Evolutionary conservation across 345 rosid genomes (phyloP).

Genomic region (Linum trigynum): DNA sequence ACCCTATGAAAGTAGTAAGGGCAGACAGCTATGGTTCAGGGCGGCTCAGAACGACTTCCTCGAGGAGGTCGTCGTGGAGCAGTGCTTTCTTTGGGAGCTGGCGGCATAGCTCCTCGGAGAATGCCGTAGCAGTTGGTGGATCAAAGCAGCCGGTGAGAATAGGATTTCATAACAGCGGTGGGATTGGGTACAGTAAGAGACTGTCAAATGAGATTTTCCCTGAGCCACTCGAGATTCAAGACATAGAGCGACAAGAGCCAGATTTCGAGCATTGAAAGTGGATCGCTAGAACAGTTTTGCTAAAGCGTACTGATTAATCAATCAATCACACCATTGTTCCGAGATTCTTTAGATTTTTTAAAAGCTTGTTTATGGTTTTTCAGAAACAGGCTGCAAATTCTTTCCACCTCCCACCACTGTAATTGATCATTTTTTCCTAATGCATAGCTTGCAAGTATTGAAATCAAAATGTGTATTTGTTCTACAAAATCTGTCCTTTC

Average conservation of each 20-base stretch:
- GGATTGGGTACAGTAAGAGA: neutral
- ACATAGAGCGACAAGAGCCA: neutral
- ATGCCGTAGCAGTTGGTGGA: neutral
- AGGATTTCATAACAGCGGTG: neutral
- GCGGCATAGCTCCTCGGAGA: slow-evolving; percentile 4
- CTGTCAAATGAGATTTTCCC: slow-evolving; percentile 1
- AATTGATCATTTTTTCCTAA: slow-evolving; percentile 5
- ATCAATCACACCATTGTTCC: neutral
- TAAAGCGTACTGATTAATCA: neutral
- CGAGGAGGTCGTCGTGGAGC: slow-evolving; percentile 7
- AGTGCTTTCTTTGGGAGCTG: slow-evolving; percentile 5
- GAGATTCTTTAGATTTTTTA: slow-evolving; percentile 2
- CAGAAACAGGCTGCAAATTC: slow-evolving; percentile 11
- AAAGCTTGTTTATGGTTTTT: slow-evolving; percentile 10
- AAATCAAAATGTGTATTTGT: neutral
- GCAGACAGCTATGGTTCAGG: slow-evolving; percentile 3
- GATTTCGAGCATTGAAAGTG: neutral
- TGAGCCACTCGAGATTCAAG: neutral
- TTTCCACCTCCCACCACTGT: neutral
- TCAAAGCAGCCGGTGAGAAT: slow-evolving; percentile 4
- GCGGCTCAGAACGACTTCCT: neutral
- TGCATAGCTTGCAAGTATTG: slow-evolving; percentile 7
- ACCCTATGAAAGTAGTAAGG: slow-evolving; percentile 5
- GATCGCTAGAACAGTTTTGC: neutral
- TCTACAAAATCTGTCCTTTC: too few species aligned